Conservation (phyloP, 176 grass and related monocot genomes). For the Raddia guianensis region DNA sequence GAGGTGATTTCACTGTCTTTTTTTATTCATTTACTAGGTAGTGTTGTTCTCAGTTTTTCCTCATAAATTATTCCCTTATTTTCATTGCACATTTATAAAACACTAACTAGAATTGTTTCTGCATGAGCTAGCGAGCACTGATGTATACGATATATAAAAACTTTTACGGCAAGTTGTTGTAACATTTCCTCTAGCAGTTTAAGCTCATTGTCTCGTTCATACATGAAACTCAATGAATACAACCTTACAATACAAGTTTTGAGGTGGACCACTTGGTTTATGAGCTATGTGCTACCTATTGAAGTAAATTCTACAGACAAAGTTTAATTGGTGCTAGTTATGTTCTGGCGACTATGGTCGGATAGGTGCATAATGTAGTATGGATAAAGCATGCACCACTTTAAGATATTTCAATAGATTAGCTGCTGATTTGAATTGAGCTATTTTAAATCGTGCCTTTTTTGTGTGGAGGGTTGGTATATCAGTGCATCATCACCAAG, state of each 20-base stretch:
- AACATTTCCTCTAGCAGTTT: neutral
- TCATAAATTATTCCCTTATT: neutral
- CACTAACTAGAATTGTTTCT: neutral
- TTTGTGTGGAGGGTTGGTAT: neutral
- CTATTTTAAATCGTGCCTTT: neutral
- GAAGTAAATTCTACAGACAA: neutral
- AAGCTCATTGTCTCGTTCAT: neutral
- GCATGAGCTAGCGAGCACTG: neutral
- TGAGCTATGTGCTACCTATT: neutral
- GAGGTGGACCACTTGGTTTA: neutral
- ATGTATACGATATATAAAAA: neutral
- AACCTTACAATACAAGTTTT: neutral
- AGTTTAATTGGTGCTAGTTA: neutral
- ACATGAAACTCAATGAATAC: neutral
- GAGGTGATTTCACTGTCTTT: slow-evolving; percentile 56
- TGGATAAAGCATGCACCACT: neutral
- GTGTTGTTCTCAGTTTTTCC: neutral
- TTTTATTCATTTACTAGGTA: neutral
- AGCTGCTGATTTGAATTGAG: neutral
- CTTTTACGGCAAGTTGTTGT: neutral
- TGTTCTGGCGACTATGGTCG: neutral
- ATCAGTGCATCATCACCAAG: neutral
- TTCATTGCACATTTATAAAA: neutral
- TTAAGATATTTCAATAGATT: neutral
- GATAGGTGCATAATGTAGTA: neutral